Base-by-base conservation (phyloP, 2,329 filamentous ascomycete species). In the Mariannaea elegans region DNA sequence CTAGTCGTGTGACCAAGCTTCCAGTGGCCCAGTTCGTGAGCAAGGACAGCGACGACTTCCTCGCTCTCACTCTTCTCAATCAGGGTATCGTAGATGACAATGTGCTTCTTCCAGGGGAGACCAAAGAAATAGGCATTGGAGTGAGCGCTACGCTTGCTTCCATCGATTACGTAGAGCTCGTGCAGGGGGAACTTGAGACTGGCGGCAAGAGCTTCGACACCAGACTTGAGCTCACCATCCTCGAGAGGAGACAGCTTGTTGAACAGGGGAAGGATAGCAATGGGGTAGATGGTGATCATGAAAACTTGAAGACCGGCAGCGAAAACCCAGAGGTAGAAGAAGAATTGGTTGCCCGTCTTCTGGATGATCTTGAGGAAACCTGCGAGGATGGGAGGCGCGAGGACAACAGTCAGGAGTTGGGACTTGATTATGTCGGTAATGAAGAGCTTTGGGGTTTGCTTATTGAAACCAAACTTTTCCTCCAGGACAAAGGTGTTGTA, bases 81-180 rank as follows among this genome's bases (percentile, higher is more conserved):
- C 64, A 99, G 81, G 5, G 96, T 99, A 75, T 99, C 95, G 76
- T 97, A 99, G 74, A 99, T 96, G 72, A 99, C 95, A 81, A 99
- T 99, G 82, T 98, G 96, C 86, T 98, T 98, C 86, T 97, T 97
- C 94, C 94, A 99, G 39, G 95, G 95, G 56, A 99, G 86, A 61
- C 95, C 95, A 71, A 96, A 97, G 81, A 99, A 99, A 79, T 96
- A 95, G 31, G 92, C 92, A 75, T 96, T 96, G 78, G 90, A 93
- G 80, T 96, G 92, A 29, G 91, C 90, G 74, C 89, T 92, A 72
- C 93, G 85, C 82, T 94, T 95, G 81, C 90, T 93, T 59, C 92
- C 92, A 73, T 96, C 92, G 72, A 99, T 99, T 72, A 98, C 94
- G 73, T 97, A 93, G 42, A 99, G 85, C 74, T 98, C 93, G 64